These are phyloP conservation scores for Aureobasidium sp. DNA, from an alignment of 2,329 filamentous ascomycete genomes.

Conservation along the genomic window DNA sequence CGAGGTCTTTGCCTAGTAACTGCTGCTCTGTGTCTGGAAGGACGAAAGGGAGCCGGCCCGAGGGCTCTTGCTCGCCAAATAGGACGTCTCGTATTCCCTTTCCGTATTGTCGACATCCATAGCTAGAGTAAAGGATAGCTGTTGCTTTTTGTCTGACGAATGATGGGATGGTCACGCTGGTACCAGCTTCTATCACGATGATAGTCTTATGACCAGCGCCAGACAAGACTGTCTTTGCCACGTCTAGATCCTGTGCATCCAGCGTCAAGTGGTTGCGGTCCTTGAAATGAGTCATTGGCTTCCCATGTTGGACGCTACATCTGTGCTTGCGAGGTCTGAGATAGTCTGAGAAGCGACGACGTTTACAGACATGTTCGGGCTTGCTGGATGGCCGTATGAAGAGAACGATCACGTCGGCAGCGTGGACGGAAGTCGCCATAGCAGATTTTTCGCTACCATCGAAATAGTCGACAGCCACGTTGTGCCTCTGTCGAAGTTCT, in stretches of 20 bases:
- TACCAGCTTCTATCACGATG: slow-evolving; percentile 4
- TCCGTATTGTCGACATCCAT: slow-evolving; percentile 20
- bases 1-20: slow-evolving; percentile 21
- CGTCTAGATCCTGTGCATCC: not conserved
- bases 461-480: slow-evolving; percentile 1
- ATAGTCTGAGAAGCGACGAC: not conserved
- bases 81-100: slow-evolving; percentile 20
- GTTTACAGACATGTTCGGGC: not conserved
- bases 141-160: slow-evolving; percentile 1
- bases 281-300: not conserved
- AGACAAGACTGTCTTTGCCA: not conserved
- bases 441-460: not conserved
- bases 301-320: not conserved
- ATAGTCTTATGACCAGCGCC: not conserved
- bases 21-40: slow-evolving; percentile 22
- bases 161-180: not conserved
- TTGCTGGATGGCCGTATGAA: not conserved
- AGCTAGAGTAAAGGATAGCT: slow-evolving; percentile 17
- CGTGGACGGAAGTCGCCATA: no score
- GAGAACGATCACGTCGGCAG: slow-evolving; percentile 15
- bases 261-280: slow-evolving; percentile 5
- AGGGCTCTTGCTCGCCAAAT: slow-evolving; percentile 18
- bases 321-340: not conserved
- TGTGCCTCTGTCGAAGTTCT: slow-evolving; percentile 17
- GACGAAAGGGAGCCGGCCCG: slow-evolving; percentile 19